Evolutionary conservation across 176 grass and related monocot genomes (phyloP).

Genomic region (Oryza nivara): DNA sequence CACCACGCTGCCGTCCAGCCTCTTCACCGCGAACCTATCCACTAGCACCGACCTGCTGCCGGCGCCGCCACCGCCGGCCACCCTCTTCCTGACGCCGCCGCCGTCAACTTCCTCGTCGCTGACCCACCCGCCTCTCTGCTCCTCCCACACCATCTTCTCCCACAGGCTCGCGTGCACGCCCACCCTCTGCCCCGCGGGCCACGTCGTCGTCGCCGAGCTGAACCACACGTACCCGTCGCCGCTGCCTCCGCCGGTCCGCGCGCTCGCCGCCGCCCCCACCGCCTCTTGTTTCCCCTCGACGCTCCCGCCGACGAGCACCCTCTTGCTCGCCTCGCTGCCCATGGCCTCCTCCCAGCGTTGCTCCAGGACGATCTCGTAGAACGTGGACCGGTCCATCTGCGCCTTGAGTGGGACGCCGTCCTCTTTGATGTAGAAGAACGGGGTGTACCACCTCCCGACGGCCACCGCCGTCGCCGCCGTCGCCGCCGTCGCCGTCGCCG

Average conservation of each 20-base stretch:
- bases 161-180: constrained; percentile 39
- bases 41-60: constrained; percentile 13
- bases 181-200: neutral
- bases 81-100: neutral
- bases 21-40: constrained; percentile 50
- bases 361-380: constrained; percentile 62
- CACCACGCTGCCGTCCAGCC: constrained; percentile 38
- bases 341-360: constrained; percentile 55
- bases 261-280: neutral
- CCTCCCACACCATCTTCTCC: constrained; percentile 55
- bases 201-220: neutral
- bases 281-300: neutral
- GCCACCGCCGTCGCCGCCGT: neutral
- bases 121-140: constrained; percentile 45
- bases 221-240: constrained; percentile 59
- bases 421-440: constrained; percentile 59
- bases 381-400: constrained; percentile 50
- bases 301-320: constrained; percentile 38
- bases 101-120: neutral
- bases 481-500: neutral
- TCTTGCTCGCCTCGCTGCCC: constrained; percentile 8
- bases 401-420: neutral
- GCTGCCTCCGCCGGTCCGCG: neutral
- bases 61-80: neutral
- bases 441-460: constrained; percentile 63